Conservation (phyloP, 768 basidiomycete genomes). For the Leccinellum luteum region DNA sequence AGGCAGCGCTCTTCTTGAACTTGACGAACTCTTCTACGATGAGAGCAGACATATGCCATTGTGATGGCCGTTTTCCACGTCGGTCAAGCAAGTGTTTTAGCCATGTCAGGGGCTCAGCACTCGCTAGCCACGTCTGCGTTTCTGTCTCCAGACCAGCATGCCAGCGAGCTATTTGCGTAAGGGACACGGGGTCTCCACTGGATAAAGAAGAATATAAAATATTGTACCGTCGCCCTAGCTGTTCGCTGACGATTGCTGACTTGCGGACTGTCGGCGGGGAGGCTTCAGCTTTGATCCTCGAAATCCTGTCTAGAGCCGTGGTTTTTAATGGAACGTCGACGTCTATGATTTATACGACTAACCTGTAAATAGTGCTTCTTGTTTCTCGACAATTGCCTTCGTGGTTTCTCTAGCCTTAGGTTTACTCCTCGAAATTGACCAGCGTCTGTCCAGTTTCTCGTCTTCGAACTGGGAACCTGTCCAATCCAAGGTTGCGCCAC, state of each 20-base stretch:
- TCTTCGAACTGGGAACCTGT: slow-evolving; percentile 53
- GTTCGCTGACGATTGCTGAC: slow-evolving; percentile 60
- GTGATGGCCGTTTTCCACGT: slow-evolving; percentile 40
- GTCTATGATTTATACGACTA: slow-evolving; percentile 10
- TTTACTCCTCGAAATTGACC: slow-evolving; percentile 54
- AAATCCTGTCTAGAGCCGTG: slow-evolving; percentile 49
- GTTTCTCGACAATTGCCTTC: slow-evolving; percentile 50
- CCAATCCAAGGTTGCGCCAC: slow-evolving; percentile 75
- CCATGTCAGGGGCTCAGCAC: slow-evolving; percentile 72
- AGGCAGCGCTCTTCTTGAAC: slow-evolving; percentile 32
- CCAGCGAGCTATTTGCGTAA: slow-evolving; percentile 58
- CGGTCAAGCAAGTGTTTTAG: slow-evolving; percentile 61
- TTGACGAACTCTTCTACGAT: slow-evolving; percentile 65
- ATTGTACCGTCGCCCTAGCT: slow-evolving; percentile 63
- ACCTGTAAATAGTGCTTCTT: slow-evolving; percentile 60
- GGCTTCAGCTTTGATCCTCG: slow-evolving; percentile 47
- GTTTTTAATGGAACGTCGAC: neutral
- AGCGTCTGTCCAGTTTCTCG: slow-evolving; percentile 56
- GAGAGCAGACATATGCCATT: slow-evolving; percentile 66
- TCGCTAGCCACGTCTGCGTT: slow-evolving; percentile 54
- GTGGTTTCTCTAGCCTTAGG: slow-evolving; percentile 58
- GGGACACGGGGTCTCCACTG: slow-evolving; percentile 37
- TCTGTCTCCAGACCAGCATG: slow-evolving; percentile 47
- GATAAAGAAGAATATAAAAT: slow-evolving; percentile 45
- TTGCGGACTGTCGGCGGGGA: slow-evolving; percentile 59